phyloP scores from a whole-genome alignment of 2,329 filamentous ascomycete species.

The Colletotrichum shisoi region DNA sequence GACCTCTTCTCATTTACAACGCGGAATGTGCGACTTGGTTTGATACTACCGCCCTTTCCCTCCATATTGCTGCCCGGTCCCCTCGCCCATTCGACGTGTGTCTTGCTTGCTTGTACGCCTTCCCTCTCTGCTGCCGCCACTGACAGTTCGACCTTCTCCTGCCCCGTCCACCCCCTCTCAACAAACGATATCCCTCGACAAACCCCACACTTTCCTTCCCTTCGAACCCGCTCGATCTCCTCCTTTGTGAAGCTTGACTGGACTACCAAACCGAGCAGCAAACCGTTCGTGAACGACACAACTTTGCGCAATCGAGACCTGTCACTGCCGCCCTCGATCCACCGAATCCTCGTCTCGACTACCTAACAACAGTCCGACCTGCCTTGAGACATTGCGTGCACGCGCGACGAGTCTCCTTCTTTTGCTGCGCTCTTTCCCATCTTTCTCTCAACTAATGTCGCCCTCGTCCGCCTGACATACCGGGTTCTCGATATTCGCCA shows the following conservation, averaged over 20 bases:
- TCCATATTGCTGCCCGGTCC: slow-evolving; percentile 27
- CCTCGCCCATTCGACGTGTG: slow-evolving; percentile 3
- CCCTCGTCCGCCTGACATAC: slow-evolving; percentile 30
- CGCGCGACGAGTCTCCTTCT: neutral
- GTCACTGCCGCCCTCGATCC: neutral
- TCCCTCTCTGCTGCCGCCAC: neutral
- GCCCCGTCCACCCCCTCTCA: neutral
- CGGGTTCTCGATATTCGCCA: slow-evolving; percentile 47
- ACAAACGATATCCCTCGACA: slow-evolving; percentile 11
- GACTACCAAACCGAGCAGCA: neutral
- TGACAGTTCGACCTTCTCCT: neutral
- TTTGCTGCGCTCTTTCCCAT: neutral
- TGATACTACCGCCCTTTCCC: slow-evolving; percentile 21
- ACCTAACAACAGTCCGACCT: neutral
- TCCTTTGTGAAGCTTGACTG: neutral
- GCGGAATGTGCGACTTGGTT: slow-evolving; percentile 32
- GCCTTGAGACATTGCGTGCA: slow-evolving; percentile 1
- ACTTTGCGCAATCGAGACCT: neutral
- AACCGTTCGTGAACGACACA: neutral
- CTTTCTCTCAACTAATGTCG: slow-evolving; percentile 32
- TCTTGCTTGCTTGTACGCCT: slow-evolving; percentile 23
- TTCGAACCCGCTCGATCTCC: slow-evolving; percentile 4
- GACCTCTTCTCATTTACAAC: slow-evolving; percentile 31
- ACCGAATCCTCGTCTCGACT: neutral
- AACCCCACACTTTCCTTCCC: slow-evolving; percentile 1